Evolutionary conservation across 1,139 yeast genomes (phyloP).

Genomic region (Geotrichum reessii): DNA sequence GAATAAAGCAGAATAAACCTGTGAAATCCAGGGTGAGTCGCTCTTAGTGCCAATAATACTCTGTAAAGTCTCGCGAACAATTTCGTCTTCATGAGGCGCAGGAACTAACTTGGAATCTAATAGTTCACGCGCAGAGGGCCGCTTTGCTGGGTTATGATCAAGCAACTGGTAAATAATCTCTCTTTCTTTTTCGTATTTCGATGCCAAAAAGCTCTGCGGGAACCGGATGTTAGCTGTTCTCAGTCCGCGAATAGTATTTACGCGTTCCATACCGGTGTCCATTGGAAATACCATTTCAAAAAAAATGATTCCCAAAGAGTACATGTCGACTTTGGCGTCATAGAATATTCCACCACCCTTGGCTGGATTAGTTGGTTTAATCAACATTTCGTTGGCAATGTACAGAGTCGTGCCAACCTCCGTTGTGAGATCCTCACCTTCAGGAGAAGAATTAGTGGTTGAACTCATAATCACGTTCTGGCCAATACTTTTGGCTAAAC

Average conservation of each 20-base stretch:
- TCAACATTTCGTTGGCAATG: conserved; percentile 82
- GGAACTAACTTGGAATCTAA: conserved; percentile 79
- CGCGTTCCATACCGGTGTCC: conserved; percentile 89
- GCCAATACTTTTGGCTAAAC: conserved; percentile 63
- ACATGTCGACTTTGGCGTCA: conserved; percentile 92
- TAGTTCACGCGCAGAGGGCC: conserved; percentile 76
- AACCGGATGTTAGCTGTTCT: conserved; percentile 56
- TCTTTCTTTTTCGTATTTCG: conserved; percentile 52
- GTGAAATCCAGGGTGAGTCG: conserved; percentile 90
- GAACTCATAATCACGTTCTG: conserved; percentile 48
- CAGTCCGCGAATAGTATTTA: conserved; percentile 56
- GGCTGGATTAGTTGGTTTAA: conserved; percentile 23
- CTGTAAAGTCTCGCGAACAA: conserved; percentile 79
- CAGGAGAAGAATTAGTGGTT: conserved; percentile 23
- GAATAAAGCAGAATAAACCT: conserved; percentile 79
- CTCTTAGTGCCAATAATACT: conserved; percentile 69
- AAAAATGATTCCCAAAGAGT: conserved; percentile 86
- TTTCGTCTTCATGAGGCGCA: conserved; percentile 82
- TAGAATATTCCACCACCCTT: conserved; percentile 39
- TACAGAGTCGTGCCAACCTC: conserved; percentile 91
- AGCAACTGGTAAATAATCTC: conserved; percentile 59
- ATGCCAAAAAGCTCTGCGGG: conserved; percentile 56
- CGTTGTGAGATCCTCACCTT: conserved; percentile 74
- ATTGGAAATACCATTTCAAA: conserved; percentile 89
- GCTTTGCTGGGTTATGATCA: conserved; percentile 66